A percentile compares a stretch with the other conserved stretches of the same genome.
These are phyloP conservation scores for Thermoascus crustaceus DNA, from an alignment of 2,329 filamentous ascomycete genomes.

Conservation along the genomic window DNA sequence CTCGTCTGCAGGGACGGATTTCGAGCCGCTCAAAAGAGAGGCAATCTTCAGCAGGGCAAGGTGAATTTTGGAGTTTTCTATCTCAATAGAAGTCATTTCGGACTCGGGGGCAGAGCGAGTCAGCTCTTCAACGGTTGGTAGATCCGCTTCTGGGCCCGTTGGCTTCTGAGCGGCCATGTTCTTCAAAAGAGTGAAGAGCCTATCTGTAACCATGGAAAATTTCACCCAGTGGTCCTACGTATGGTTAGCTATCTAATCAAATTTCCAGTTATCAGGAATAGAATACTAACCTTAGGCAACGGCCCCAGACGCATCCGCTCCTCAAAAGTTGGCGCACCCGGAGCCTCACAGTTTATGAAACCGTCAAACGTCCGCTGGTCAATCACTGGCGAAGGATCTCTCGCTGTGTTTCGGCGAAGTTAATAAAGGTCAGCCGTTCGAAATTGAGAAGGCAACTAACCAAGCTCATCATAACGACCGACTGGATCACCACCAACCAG, in stretches of 20 bases:
- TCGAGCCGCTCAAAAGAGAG: constrained; percentile 26
- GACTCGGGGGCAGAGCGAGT: constrained; percentile 15
- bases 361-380: constrained; percentile 32
- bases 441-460: constrained; percentile 17
- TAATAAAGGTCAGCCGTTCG: neutral
- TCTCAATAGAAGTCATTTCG: constrained; percentile 30
- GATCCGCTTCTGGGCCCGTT: constrained; percentile 16
- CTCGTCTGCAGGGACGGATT: constrained; percentile 20
- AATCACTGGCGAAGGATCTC: constrained; percentile 17
- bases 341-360: constrained; percentile 35
- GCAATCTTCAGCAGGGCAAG: constrained; percentile 25
- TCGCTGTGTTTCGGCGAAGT: constrained; percentile 17
- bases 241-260: constrained; percentile 14
- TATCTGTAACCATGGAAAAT: constrained; percentile 26
- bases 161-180: constrained; percentile 24
- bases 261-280: neutral
- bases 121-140: constrained; percentile 21
- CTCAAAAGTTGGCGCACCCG: constrained; percentile 27
- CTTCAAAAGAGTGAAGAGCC: constrained; percentile 27
- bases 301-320: constrained; percentile 31
- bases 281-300: constrained; percentile 29
- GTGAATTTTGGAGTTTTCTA: constrained; percentile 27
- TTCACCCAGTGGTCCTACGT: constrained; percentile 28
- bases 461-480: constrained; percentile 28
- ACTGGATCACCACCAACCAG: constrained; percentile 30